A percentile compares a stretch with the other conserved stretches of the same genome.
Evolutionary conservation across 805 yeast genomes (phyloP).

Genomic region (Lipomyces mesembrius): DNA sequence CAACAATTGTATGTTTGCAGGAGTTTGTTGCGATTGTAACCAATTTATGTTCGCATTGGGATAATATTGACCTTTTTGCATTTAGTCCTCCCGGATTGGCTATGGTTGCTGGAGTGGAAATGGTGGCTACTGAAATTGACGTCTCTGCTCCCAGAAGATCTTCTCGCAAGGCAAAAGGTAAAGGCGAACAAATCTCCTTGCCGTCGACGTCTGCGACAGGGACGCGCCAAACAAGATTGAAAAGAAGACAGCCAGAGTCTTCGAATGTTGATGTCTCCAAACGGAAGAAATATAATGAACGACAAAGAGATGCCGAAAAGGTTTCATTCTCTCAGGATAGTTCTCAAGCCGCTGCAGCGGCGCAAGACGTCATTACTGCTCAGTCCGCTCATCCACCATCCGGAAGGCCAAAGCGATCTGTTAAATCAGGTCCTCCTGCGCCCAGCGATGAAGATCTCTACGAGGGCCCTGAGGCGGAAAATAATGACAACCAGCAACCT

Average conservation of each 20-base stretch:
- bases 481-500: background rate
- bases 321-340: background rate
- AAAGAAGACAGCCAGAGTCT: background rate
- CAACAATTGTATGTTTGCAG: background rate
- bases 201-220: too few species aligned
- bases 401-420: background rate
- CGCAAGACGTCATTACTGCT: background rate
- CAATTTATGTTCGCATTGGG: background rate
- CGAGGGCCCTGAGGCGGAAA: constrained; percentile 5
- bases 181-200: background rate
- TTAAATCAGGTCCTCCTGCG: background rate
- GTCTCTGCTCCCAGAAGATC: background rate
- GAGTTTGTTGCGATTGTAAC: background rate
- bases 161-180: background rate
- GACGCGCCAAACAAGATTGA: background rate
- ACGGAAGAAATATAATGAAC: constrained; percentile 10
- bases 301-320: constrained; percentile 13
- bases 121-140: background rate
- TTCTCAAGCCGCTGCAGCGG: background rate
- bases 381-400: background rate
- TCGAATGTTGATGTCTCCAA: background rate
- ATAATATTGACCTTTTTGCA: background rate
- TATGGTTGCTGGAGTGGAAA: background rate
- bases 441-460: constrained; percentile 7
- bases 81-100: background rate